Percentiles rank a stretch among this genome's conserved stretches.
These are phyloP conservation scores for Saccharomycopsis microspora DNA, from an alignment of 805 yeast species.

Conservation along the genomic window DNA sequence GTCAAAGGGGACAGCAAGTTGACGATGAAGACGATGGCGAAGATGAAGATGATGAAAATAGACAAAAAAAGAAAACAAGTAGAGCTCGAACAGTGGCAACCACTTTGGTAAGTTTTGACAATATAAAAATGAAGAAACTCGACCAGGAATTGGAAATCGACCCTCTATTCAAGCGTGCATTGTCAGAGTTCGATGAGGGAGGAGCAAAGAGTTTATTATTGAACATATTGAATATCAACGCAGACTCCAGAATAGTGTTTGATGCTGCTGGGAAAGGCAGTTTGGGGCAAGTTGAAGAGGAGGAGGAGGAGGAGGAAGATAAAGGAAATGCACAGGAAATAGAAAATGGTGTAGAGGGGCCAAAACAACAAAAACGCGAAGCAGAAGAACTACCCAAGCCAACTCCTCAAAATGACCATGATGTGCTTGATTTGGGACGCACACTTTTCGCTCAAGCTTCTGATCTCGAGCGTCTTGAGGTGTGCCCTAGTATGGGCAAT, in stretches of 20 bases:
- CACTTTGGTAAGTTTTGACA: constrained; percentile 40
- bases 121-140: constrained; percentile 39
- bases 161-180: constrained; percentile 63
- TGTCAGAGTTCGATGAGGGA: constrained; percentile 75
- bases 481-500: constrained; percentile 66
- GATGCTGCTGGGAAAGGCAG: constrained; percentile 35
- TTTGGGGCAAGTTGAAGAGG: constrained; percentile 17
- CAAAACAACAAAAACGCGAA: not conserved
- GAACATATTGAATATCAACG: constrained; percentile 40
- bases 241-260: constrained; percentile 32
- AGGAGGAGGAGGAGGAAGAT: constrained; percentile 16
- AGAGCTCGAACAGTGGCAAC: constrained; percentile 25
- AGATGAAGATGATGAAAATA: constrained; percentile 17
- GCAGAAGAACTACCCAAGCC: constrained; percentile 1
- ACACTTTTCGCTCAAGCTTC: constrained; percentile 18
- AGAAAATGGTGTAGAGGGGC: constrained; percentile 16
- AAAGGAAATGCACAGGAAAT: constrained; percentile 5
- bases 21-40: constrained; percentile 15
- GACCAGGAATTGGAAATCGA: constrained; percentile 60
- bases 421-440: constrained; percentile 2
- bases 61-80: constrained; percentile 21
- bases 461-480: constrained; percentile 22
- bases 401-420: constrained; percentile 7
- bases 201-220: constrained; percentile 63
- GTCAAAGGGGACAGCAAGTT: constrained; percentile 15